Conservation (phyloP, 768 basidiomycete species). For the Brasilioporus rufonigricans region DNA sequence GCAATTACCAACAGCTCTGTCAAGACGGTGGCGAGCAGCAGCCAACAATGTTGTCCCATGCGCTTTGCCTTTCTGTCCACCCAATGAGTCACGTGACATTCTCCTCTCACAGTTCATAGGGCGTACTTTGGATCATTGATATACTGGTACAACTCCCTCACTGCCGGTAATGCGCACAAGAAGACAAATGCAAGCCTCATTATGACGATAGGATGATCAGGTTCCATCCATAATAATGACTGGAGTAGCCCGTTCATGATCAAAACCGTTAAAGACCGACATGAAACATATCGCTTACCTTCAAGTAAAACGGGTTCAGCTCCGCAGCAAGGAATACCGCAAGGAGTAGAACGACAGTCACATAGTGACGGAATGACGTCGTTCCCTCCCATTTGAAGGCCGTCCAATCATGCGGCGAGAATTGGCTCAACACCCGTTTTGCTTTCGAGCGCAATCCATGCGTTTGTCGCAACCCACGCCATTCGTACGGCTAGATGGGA, state of each 20-base stretch:
- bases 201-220: constrained; percentile 83
- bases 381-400: constrained; percentile 86
- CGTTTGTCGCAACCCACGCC: constrained; percentile 80
- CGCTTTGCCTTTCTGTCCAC: constrained; percentile 68
- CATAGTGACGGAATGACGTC: constrained; percentile 71
- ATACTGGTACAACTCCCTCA: constrained; percentile 81
- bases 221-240: constrained; percentile 80
- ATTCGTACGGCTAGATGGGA: constrained; percentile 67
- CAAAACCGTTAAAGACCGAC: constrained; percentile 22
- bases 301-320: constrained; percentile 85
- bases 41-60: constrained; percentile 90
- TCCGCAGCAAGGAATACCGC: constrained; percentile 82
- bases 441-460: constrained; percentile 78
- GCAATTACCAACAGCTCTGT: constrained; percentile 78
- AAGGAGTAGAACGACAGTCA: constrained; percentile 71
- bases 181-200: constrained; percentile 71
- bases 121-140: constrained; percentile 76
- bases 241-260: constrained; percentile 34
- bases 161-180: constrained; percentile 83
- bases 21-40: constrained; percentile 79
- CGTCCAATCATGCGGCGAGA: constrained; percentile 86
- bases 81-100: neutral
- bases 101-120: neutral
- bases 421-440: constrained; percentile 75
- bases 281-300: constrained; percentile 44